Base-by-base conservation (phyloP, 768 basidiomycete species). In the Suillus plorans region DNA sequence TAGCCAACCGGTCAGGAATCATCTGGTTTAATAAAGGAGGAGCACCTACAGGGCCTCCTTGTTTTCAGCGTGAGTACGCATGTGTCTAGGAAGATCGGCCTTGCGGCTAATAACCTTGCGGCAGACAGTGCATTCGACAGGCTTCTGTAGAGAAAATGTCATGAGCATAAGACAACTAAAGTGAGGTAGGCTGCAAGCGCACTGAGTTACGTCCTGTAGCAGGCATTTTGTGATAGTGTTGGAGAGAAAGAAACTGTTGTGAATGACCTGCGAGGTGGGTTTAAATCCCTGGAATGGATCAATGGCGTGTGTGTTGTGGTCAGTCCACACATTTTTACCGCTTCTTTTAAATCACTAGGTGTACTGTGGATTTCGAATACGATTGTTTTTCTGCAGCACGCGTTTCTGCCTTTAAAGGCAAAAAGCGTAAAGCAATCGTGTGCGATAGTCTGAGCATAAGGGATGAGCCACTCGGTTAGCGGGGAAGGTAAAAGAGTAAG, bases 41-140 rank as follows among this genome's bases (percentile, higher is more conserved):
- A 47, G 7, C 0, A 70, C 77, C 39, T 45, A 79, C 77, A 69
- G 18, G 0, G 60, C 62, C 9, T 73, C 69, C 64, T 69, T 73
- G 39, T 76, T 69, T 0, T 39, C 4, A 5, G 64, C 60, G 25
- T 78, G 77, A 0, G 49, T 67, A 3, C 58, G 63, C 68, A 72
- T 69, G n/a, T 78, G 77, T 6, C 78, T 69, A 0, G 61, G 41
- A 0, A 78, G 61, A 42, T 77, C 78, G 12, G 70, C 65, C 59
- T 63, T 73, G 41, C 74, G 71, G 9, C 68, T 56, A 22, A 78
- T 31, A 12, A 3, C 37, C 41, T 56, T 65, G 0, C 44, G 49
- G 55, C 76, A 77, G 9, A 61, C 20, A 0, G 10, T 0, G 25
- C 75, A 78, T 0, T n/a, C 0, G 1, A 57, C 63, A 1, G 70